Percentiles rank a stretch among this genome's conserved stretches.
Evolutionary conservation across 2,329 filamentous ascomycete genomes (phyloP).

Genomic region (Claviceps pusilla): DNA sequence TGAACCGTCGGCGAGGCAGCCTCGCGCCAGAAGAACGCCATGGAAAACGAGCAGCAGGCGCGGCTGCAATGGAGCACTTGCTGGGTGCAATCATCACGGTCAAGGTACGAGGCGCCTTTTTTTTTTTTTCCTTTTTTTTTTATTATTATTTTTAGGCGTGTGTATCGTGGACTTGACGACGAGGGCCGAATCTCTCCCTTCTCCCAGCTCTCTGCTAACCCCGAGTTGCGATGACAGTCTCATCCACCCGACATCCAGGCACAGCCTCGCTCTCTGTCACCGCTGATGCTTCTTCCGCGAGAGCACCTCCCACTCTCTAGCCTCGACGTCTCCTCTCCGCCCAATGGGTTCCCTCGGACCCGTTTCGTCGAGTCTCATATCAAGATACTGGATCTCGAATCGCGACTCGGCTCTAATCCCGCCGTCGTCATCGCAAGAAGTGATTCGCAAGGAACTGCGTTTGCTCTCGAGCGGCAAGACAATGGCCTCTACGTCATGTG

Average conservation of each 20-base stretch:
- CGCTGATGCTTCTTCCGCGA: conserved; percentile 47
- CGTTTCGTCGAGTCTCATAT: conserved; percentile 47
- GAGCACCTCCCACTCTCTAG: conserved; percentile 44
- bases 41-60: conserved; percentile 21
- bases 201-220: conserved; percentile 7
- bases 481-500: conserved; percentile 51
- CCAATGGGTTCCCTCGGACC: conserved; percentile 34
- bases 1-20: conserved; percentile 20
- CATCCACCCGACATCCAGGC: conserved; percentile 37
- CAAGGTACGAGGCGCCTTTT: conserved; percentile 24
- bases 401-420: conserved; percentile 37
- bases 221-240: conserved; percentile 24
- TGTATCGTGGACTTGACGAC: background rate
- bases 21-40: conserved; percentile 16
- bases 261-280: conserved; percentile 41
- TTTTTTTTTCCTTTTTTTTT: background rate
- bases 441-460: conserved; percentile 37
- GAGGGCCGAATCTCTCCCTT: too few relatives aligned
- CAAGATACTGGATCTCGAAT: conserved; percentile 48
- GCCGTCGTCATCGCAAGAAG: conserved; percentile 47
- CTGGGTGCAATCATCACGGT: conserved; percentile 36
- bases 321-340: conserved; percentile 40
- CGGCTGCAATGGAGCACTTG: conserved; percentile 33
- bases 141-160: background rate
- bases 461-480: conserved; percentile 51